Evolutionary conservation across 2,329 filamentous ascomycete genomes (phyloP).

Genomic region (Aspergillus sp.): DNA sequence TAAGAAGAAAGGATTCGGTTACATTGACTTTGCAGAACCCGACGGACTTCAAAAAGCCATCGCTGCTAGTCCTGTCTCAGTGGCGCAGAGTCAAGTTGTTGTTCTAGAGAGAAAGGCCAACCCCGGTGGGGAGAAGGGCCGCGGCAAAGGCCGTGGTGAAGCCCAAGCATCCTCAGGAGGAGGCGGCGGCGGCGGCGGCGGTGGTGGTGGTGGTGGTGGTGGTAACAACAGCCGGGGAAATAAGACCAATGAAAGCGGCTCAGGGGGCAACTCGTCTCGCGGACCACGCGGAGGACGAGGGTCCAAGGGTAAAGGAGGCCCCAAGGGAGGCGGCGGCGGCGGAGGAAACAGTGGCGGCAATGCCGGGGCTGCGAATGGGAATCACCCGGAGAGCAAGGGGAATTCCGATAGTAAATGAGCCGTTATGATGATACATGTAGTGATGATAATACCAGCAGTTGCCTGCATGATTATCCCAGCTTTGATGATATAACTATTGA

Average conservation of each 20-base stretch:
- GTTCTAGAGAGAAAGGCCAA: conserved; percentile 66
- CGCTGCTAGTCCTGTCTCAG: conserved; percentile 74
- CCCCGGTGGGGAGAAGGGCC: conserved; percentile 34
- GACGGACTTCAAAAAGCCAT: conserved; percentile 76
- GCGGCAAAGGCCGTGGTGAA: conserved; percentile 35
- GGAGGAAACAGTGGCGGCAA: neutral
- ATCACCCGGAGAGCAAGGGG: conserved; percentile 15
- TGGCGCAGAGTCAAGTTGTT: conserved; percentile 83
- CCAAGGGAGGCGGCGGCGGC: conserved; percentile 13
- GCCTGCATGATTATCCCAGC: neutral
- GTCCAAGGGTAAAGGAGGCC: conserved; percentile 19
- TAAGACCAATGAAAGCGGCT: conserved; percentile 20
- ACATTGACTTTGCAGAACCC: conserved; percentile 80
- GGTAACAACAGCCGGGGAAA: conserved; percentile 11
- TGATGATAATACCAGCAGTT: conserved; percentile 12
- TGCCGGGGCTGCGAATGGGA: conserved; percentile 10
- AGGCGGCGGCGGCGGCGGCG: conserved; percentile 1
- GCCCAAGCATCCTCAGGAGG: conserved; percentile 13
- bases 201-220: neutral
- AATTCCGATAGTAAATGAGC: conserved; percentile 21
- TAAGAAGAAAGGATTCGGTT: conserved; percentile 91
- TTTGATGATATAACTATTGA: neutral
- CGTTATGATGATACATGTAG: conserved; percentile 8
- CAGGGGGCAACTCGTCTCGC: conserved; percentile 21
- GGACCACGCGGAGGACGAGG: conserved; percentile 23